These are phyloP conservation scores for Sonneratia alba DNA, from an alignment of 345 rosid genomes.

Conservation along the genomic window DNA sequence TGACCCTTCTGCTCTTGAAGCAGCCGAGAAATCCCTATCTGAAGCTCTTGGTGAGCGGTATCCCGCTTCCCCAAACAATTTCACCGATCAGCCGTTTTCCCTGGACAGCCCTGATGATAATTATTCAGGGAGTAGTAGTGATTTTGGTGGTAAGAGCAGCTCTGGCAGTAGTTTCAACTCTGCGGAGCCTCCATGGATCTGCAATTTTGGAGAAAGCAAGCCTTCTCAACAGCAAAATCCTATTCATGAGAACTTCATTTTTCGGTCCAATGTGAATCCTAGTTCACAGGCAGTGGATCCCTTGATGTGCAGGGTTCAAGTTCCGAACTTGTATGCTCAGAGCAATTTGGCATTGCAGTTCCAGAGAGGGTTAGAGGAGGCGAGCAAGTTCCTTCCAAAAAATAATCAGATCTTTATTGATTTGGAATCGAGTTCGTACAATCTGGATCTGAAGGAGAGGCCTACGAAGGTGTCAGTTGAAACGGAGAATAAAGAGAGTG, in stretches of 20 bases:
- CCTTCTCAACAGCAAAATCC: constrained; percentile 25
- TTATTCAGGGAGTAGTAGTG: constrained; percentile 17
- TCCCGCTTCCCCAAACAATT: not conserved
- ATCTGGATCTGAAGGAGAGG: constrained; percentile 11
- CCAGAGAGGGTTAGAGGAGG: constrained; percentile 63
- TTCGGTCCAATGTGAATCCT: constrained; percentile 37
- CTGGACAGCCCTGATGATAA: constrained; percentile 18
- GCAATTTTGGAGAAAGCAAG: constrained; percentile 30
- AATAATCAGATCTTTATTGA: constrained; percentile 31
- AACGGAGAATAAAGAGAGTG: constrained; percentile 17
- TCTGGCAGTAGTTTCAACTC: constrained; percentile 23
- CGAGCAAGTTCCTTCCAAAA: constrained; percentile 65
- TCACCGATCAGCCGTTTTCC: constrained; percentile 11
- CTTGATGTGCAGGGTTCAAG: constrained; percentile 6
- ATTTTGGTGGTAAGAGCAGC: constrained; percentile 17
- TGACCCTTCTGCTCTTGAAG: constrained; percentile 43
- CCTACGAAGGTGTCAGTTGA: constrained; percentile 8
- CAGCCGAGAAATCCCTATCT: constrained; percentile 43
- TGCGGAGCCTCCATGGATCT: constrained; percentile 32
- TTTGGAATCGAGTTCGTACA: constrained; percentile 17
- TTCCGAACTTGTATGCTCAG: constrained; percentile 26
- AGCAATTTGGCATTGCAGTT: constrained; percentile 42
- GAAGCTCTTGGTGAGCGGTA: constrained; percentile 28
- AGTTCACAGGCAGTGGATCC: constrained; percentile 8
- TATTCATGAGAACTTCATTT: constrained; percentile 31